Evolutionary conservation across 2,329 filamentous ascomycete species (phyloP).

Genomic region (Neofusicoccum laricinum): DNA sequence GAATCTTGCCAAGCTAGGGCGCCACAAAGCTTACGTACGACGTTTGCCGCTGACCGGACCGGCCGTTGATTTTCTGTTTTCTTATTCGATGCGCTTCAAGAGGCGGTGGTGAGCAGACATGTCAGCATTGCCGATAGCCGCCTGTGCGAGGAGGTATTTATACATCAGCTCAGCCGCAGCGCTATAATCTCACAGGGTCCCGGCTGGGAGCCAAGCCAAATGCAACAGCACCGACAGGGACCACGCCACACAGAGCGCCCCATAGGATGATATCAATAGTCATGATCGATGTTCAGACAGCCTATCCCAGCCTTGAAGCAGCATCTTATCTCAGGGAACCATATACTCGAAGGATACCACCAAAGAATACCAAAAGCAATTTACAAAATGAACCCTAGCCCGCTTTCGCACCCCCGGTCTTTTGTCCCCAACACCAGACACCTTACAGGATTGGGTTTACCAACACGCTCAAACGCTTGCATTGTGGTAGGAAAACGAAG

Average conservation of each 20-base stretch:
- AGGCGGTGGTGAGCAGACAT: background rate
- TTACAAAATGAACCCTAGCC: background rate
- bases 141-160: too few species aligned
- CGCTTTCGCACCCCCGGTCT: background rate
- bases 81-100: too few species aligned
- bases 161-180: too few species aligned
- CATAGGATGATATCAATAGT: background rate
- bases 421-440: conserved; percentile 1
- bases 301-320: background rate
- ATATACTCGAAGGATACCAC: background rate
- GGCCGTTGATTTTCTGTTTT: too few species aligned
- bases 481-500: background rate
- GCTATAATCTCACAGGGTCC: too few species aligned
- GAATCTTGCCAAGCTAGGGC: background rate
- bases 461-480: conserved; percentile 4
- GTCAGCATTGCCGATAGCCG: background rate
- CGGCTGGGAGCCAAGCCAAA: background rate
- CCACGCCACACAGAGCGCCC: background rate
- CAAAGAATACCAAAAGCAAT: background rate
- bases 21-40: background rate
- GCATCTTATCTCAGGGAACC: too few species aligned
- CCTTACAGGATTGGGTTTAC: background rate
- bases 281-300: background rate
- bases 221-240: background rate
- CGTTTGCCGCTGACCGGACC: background rate